phyloP scores from a whole-genome alignment of 257 asterid genomes.

The Cinchona pubescens region DNA sequence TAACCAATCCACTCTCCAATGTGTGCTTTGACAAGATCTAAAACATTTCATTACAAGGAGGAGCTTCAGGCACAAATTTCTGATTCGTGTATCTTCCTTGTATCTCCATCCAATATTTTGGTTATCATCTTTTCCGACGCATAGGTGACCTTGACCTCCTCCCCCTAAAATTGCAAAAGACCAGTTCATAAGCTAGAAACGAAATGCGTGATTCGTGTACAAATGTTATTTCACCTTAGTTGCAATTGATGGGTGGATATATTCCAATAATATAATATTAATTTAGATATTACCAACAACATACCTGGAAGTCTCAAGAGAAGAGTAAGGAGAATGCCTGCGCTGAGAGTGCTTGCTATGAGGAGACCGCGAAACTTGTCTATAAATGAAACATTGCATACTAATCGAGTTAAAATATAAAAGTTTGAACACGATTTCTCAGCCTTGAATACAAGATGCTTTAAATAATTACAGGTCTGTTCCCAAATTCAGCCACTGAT shows the following conservation, averaged over 20 bases:
- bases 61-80: conserved; percentile 4
- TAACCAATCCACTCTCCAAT: neutral
- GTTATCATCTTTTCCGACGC: conserved; percentile 47
- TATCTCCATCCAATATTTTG: neutral
- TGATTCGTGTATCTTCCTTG: neutral
- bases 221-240: conserved; percentile 46
- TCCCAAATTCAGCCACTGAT: neutral
- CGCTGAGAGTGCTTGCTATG: conserved; percentile 99
- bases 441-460: conserved; percentile 25
- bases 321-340: conserved; percentile 92
- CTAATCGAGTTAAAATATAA: conserved; percentile 56
- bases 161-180: conserved; percentile 50
- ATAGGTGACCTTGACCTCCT: conserved; percentile 77
- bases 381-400: conserved; percentile 75
- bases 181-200: conserved; percentile 28
- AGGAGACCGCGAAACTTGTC: conserved; percentile 96
- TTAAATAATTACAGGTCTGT: conserved; percentile 11
- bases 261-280: conserved; percentile 24
- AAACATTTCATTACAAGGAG: neutral
- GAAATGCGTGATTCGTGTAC: neutral
- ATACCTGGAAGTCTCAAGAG: conserved; percentile 89
- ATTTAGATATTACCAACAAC: conserved; percentile 24
- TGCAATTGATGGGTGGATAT: neutral
- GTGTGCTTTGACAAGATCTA: neutral
- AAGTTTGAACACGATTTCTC: conserved; percentile 34